A percentile compares a stretch with the other conserved stretches of the same genome.
phyloP scores from a whole-genome alignment of 176 grass and related monocot species.

The Tillandsia fasciculata region DNA sequence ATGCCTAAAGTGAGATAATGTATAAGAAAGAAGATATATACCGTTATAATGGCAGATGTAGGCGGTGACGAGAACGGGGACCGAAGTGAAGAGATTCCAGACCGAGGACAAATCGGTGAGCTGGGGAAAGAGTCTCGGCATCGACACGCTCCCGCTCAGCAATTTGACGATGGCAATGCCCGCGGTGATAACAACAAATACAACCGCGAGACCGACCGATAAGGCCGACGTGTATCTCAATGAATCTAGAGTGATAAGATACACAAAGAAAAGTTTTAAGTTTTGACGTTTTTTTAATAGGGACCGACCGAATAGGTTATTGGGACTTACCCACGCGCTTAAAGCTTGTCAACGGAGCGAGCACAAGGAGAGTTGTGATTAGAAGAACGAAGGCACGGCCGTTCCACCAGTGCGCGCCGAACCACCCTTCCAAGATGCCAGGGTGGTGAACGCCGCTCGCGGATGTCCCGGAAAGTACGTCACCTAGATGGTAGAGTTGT shows the following conservation, averaged over 20 bases:
- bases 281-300: not conserved
- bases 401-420: slow-evolving; percentile 69
- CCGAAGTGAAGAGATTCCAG: slow-evolving; percentile 77
- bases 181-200: slow-evolving; percentile 76
- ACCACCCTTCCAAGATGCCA: slow-evolving; percentile 89
- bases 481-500: slow-evolving; percentile 29
- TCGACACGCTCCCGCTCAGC: slow-evolving; percentile 40
- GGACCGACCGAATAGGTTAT: not conserved
- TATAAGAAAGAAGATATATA: slow-evolving; percentile 25
- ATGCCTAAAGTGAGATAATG: not conserved
- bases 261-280: not conserved
- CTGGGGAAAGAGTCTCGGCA: slow-evolving; percentile 70
- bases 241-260: slow-evolving; percentile 38
- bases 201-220: slow-evolving; percentile 70
- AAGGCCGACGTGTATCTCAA: slow-evolving; percentile 78
- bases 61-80: slow-evolving; percentile 81
- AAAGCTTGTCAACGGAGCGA: slow-evolving; percentile 77
- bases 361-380: slow-evolving; percentile 56
- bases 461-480: slow-evolving; percentile 92
- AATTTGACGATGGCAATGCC: slow-evolving; percentile 62
- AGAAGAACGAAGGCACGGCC: slow-evolving; percentile 60
- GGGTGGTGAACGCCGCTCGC: slow-evolving; percentile 58
- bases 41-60: slow-evolving; percentile 88
- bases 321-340: slow-evolving; percentile 60
- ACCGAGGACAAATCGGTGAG: slow-evolving; percentile 45